Evolutionary conservation across 805 yeast species (phyloP).

Genomic region (Jamesozyma rosinii): DNA sequence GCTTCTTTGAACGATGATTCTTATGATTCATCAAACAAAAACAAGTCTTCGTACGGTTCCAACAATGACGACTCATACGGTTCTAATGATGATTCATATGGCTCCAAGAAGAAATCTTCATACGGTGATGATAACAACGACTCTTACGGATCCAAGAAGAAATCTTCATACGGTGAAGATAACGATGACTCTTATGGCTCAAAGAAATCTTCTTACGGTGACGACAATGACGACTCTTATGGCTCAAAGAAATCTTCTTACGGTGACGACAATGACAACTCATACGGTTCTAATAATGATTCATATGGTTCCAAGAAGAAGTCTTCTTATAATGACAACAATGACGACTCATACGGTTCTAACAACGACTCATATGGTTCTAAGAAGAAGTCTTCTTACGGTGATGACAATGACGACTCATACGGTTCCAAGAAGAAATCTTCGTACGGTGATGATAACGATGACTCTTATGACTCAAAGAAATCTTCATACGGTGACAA

Average conservation of each 20-base stretch:
- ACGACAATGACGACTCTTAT: conserved; percentile 13
- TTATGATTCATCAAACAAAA: conserved; percentile 22
- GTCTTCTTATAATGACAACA: conserved; percentile 12
- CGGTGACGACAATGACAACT: conserved; percentile 15
- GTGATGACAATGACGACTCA: conserved; percentile 19
- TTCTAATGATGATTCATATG: conserved; percentile 19
- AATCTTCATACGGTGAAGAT: conserved; percentile 21
- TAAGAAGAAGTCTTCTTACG: conserved; percentile 26
- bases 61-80: conserved; percentile 17
- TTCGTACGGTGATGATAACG: conserved; percentile 19
- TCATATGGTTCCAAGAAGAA: conserved; percentile 14
- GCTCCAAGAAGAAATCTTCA: conserved; percentile 13
- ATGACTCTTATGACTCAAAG: conserved; percentile 17
- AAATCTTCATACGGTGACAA: conserved; percentile 23
- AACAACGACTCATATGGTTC: conserved; percentile 12
- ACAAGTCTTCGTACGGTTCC: conserved; percentile 16
- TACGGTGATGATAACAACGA: conserved; percentile 12
- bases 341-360: conserved; percentile 15
- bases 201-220: conserved; percentile 20
- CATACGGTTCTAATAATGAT: conserved; percentile 19
- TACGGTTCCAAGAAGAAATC: conserved; percentile 16
- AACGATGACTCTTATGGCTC: conserved; percentile 27
- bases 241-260: conserved; percentile 20
- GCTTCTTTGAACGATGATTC: conserved; percentile 23
- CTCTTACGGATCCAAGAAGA: conserved; percentile 17